Base-by-base conservation (phyloP, 805 yeast genomes). In the Saccharomycopsis oosterbeekiorum region DNA sequence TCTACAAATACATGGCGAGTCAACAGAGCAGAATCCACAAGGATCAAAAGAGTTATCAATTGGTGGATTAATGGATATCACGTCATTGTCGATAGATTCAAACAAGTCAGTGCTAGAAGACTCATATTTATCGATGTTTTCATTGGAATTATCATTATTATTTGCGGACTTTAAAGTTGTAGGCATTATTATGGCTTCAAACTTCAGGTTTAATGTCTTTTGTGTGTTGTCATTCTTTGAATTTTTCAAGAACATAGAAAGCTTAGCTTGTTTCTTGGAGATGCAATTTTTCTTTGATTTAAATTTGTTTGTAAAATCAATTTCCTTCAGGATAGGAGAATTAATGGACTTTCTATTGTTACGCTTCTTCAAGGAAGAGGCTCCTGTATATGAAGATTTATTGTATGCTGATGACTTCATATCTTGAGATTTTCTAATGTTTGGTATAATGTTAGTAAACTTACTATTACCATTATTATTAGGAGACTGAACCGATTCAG, bases 1-100 rank as follows among this genome's bases (percentile, higher is more conserved):
- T 34, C 93, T 82, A 71, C 97, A 93, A 1, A 93, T 88, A 73
- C 98, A 93, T 1, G 96, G 92, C 0, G 96, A 85, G 66, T 85
- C 94, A 66, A 89, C 96, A 0, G 96, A 83, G 70, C 98, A 93
- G 72, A 93, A 92, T 0, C 98, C 98, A 73, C 98, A 93, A 62
- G 87, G 83, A 66, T 88, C 96, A 47, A 63, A 53, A 10, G 42
- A 34, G 21, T 36, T 24, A 15, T 47, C 53, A 15, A 24, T 47
- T 21, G 34, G 5, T 26, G 34, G 53, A 47, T 47, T 47, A 11
- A 47, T 47, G 9, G 53, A 21, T 26, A 47, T 47, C 34, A 47
- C 34, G 14, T 47, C 53, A 12, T 47, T 24, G 15, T 26, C 53
- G 10, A 47, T 17, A 15, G 53, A 47, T 8, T 47, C 34, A 24